These are phyloP conservation scores for Viridothelium virens DNA, from an alignment of 495 filamentous ascomycete species.

Conservation along the genomic window DNA sequence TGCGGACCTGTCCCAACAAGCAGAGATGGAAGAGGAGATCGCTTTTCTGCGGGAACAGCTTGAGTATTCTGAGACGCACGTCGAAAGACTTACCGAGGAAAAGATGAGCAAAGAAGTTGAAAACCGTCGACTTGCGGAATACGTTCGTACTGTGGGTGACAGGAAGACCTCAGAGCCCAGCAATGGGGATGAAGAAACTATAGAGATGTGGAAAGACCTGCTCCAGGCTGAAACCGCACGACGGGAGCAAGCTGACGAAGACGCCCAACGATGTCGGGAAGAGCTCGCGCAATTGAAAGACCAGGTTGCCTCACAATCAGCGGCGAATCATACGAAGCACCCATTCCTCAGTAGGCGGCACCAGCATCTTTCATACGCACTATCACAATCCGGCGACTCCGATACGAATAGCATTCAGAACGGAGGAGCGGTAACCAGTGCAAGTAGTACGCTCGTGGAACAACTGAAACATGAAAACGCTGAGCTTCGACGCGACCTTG, in stretches of 20 bases:
- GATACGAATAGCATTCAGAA: slow-evolving; percentile 53
- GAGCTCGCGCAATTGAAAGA: slow-evolving; percentile 47
- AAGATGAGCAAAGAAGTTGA: slow-evolving; percentile 67
- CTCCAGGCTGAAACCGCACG: slow-evolving; percentile 86
- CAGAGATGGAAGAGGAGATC: slow-evolving; percentile 77
- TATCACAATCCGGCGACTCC: slow-evolving; percentile 46
- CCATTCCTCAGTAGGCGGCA: slow-evolving; percentile 55
- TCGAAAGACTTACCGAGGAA: slow-evolving; percentile 73
- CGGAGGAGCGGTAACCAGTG: slow-evolving; percentile 44
- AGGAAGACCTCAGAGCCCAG: slow-evolving; percentile 54
- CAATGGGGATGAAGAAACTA: slow-evolving; percentile 72
- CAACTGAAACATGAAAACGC: slow-evolving; percentile 87
- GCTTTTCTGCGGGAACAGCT: slow-evolving; percentile 72
- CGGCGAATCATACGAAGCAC: neutral
- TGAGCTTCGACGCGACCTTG: slow-evolving; percentile 81
- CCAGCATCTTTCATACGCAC: slow-evolving; percentile 47
- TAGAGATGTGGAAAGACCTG: slow-evolving; percentile 90
- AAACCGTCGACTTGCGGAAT: slow-evolving; percentile 71
- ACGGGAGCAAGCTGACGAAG: slow-evolving; percentile 83
- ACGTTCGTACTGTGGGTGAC: slow-evolving; percentile 65
- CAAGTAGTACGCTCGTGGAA: slow-evolving; percentile 63
- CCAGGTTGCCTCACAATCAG: slow-evolving; percentile 13
- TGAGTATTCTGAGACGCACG: slow-evolving; percentile 71
- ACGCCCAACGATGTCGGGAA: slow-evolving; percentile 75
- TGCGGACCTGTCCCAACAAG: slow-evolving; percentile 54